These are phyloP conservation scores for Smittium mucronatum DNA, from an alignment of 371 early-diverging fungal genomes.

Conservation along the genomic window DNA sequence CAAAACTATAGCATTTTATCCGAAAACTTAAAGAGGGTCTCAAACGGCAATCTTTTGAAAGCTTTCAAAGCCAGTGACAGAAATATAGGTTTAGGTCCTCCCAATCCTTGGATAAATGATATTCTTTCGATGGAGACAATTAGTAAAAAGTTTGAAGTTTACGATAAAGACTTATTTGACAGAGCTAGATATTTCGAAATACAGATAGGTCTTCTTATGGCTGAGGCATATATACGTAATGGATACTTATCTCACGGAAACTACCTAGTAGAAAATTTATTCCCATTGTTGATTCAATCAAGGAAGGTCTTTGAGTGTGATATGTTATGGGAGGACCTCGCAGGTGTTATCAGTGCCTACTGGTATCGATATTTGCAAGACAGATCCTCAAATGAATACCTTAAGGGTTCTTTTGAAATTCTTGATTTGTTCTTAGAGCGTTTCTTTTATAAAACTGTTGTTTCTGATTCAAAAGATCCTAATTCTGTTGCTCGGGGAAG, in stretches of 20 bases:
- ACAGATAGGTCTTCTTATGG: background rate
- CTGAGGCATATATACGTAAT: slow-evolving; percentile 5
- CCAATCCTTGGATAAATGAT: no score
- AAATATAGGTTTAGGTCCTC: no score
- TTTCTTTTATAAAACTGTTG: background rate
- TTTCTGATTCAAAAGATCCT: background rate
- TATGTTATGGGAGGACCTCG: background rate
- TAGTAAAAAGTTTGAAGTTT: no score
- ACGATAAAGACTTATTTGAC: no score
- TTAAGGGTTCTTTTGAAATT: background rate
- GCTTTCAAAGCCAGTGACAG: no score
- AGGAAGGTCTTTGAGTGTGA: background rate
- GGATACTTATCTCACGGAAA: slow-evolving; percentile 7
- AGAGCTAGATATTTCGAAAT: slow-evolving; percentile 1
- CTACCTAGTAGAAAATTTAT: background rate
- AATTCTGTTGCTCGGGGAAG: background rate
- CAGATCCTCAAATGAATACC: background rate
- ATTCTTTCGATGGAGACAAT: no score
- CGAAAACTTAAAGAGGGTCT: background rate
- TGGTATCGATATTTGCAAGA: background rate
- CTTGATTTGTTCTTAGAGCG: background rate
- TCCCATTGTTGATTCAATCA: background rate
- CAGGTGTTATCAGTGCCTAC: background rate
- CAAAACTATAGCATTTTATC: background rate
- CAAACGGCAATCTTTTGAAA: no score